Percentiles rank a stretch among this genome's conserved stretches.
These are phyloP conservation scores for Maudiozyma pseudohumilis DNA, from an alignment of 805 yeast genomes.

Conservation along the genomic window DNA sequence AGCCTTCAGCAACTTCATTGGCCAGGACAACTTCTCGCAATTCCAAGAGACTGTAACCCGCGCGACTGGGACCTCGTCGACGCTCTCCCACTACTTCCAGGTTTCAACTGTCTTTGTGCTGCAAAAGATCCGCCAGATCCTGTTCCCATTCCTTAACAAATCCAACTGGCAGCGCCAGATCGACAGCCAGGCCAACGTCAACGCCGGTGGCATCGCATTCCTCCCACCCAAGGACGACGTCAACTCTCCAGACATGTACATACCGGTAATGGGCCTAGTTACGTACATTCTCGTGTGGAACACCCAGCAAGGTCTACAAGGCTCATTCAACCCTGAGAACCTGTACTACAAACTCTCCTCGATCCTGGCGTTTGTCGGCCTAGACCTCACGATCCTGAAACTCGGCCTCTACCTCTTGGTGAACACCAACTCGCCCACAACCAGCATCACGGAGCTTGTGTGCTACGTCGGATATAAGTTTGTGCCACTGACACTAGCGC, in stretches of 20 bases:
- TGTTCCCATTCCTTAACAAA: slow-evolving; percentile 79
- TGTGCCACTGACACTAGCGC: slow-evolving; percentile 58
- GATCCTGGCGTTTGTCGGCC: slow-evolving; percentile 68
- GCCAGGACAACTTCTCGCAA: slow-evolving; percentile 49
- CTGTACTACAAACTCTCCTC: slow-evolving; percentile 81
- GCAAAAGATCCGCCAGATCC: slow-evolving; percentile 56
- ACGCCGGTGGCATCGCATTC: slow-evolving; percentile 10
- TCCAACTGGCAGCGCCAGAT: slow-evolving; percentile 68
- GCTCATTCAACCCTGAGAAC: slow-evolving; percentile 86
- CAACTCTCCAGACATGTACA: slow-evolving; percentile 93
- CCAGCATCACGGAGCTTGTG: slow-evolving; percentile 68
- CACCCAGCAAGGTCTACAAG: slow-evolving; percentile 72
- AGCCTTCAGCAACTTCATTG: slow-evolving; percentile 44
- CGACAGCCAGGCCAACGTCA: slow-evolving; percentile 8
- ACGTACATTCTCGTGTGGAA: slow-evolving; percentile 84
- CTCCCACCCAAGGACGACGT: slow-evolving; percentile 74
- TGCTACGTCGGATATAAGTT: slow-evolving; percentile 93
- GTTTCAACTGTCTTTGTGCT: slow-evolving; percentile 84
- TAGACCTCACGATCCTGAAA: slow-evolving; percentile 69
- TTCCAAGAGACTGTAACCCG: slow-evolving; percentile 40
- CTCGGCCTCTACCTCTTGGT: slow-evolving; percentile 70
- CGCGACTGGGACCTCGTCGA: slow-evolving; percentile 30
- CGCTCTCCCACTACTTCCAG: slow-evolving; percentile 78
- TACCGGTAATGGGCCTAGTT: slow-evolving; percentile 86
- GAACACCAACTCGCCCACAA: slow-evolving; percentile 18